Conservation (phyloP, 2,329 filamentous ascomycete genomes). For the Botryotinia narcissicola region DNA sequence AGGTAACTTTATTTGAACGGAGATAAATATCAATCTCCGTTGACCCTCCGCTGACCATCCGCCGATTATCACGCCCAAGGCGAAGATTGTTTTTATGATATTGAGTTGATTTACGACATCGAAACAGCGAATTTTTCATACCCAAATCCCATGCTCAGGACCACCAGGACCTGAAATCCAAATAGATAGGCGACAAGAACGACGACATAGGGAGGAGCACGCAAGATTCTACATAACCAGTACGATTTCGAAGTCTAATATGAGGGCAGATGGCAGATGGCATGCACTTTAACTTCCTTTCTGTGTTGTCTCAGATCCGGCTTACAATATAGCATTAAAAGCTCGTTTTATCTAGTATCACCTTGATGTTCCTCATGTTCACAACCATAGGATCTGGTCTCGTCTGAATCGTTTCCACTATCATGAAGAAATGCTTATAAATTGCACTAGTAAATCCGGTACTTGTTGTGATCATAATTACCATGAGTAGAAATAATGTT, state of each 20-base stretch:
- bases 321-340: not conserved
- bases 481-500: conserved; percentile 5
- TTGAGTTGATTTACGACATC: not conserved
- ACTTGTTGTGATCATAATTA: not conserved
- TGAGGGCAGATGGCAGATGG: not conserved
- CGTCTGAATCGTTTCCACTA: not conserved
- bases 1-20: not conserved
- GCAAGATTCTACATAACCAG: not conserved
- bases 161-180: not conserved
- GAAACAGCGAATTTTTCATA: not conserved
- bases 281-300: not conserved
- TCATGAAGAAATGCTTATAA: not conserved
- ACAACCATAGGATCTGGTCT: not conserved
- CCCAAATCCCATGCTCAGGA: not conserved
- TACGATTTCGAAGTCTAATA: not conserved
- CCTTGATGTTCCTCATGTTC: not conserved
- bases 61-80: not conserved
- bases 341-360: not conserved
- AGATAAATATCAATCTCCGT: not conserved
- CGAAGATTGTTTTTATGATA: not conserved
- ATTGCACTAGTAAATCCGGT: not conserved
- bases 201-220: not conserved
- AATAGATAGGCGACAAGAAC: not conserved
- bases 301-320: not conserved
- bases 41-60: not conserved